A percentile compares a stretch with the other conserved stretches of the same genome.
These are phyloP conservation scores for Cyclotella sp. DNA, from an alignment of 108 stramenopile species.

Conservation along the genomic window DNA sequence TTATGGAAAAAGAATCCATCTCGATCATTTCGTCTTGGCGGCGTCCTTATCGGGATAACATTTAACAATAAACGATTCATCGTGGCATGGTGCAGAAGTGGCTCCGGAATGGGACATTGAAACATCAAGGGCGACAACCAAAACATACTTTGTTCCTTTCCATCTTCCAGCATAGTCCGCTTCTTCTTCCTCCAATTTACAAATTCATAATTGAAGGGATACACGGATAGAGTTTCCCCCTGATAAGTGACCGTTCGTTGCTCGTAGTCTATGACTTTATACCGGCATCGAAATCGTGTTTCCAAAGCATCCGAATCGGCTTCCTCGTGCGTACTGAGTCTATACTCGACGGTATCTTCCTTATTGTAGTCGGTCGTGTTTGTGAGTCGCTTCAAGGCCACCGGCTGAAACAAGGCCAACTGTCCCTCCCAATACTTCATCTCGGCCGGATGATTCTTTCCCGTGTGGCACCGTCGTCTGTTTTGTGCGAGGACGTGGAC, in stretches of 20 bases:
- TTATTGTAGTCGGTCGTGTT: slow-evolving; percentile 8
- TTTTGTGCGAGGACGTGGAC: slow-evolving; percentile 73
- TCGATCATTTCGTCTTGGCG: slow-evolving; percentile 52
- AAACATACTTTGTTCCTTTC: slow-evolving; percentile 68
- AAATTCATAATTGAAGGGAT: slow-evolving; percentile 75
- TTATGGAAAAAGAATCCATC: slow-evolving; percentile 57
- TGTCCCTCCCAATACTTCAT: slow-evolving; percentile 76
- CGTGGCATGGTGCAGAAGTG: slow-evolving; percentile 26
- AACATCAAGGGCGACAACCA: slow-evolving; percentile 80
- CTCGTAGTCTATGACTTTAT: slow-evolving; percentile 56
- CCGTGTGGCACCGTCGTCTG: slow-evolving; percentile 70
- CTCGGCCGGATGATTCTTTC: slow-evolving; percentile 43
- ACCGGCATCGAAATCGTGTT: slow-evolving; percentile 88
- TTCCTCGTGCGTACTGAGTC: slow-evolving; percentile 72
- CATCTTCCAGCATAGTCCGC: slow-evolving; percentile 59
- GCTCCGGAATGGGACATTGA: slow-evolving; percentile 79
- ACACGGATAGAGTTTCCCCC: slow-evolving; percentile 62
- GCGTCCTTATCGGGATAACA: slow-evolving; percentile 73
- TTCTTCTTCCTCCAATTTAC: slow-evolving; percentile 61
- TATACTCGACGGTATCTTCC: slow-evolving; percentile 54
- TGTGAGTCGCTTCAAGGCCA: slow-evolving; percentile 53
- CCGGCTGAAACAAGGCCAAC: slow-evolving; percentile 69
- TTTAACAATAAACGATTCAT: slow-evolving; percentile 54
- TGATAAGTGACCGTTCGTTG: slow-evolving; percentile 33
- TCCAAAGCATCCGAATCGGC: slow-evolving; percentile 77